These are phyloP conservation scores for Lactuca sativa DNA, from an alignment of 129 eudicot species.

Conservation along the genomic window DNA sequence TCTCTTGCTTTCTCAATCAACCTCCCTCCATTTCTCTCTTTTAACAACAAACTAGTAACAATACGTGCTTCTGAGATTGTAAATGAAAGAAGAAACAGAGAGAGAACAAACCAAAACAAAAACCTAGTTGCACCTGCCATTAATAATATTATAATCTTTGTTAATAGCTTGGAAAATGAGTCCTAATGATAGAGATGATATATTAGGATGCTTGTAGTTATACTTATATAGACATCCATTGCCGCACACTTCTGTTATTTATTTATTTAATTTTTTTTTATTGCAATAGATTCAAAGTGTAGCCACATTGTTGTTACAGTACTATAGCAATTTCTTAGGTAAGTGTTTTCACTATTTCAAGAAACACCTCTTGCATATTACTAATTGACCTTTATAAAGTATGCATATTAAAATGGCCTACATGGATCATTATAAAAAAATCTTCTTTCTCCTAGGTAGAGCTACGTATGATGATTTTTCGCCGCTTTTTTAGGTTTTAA, in stretches of 20 bases:
- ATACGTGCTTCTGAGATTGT: conserved; percentile 31
- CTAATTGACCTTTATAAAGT: conserved; percentile 34
- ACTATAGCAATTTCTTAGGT: conserved; percentile 25
- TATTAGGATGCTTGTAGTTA: conserved; percentile 30
- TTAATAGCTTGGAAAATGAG: conserved; percentile 17
- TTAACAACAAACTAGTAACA: conserved; percentile 4
- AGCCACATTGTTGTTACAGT: conserved; percentile 25
- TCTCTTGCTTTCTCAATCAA: conserved; percentile 42
- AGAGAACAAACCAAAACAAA: conserved; percentile 42
- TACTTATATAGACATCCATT: conserved; percentile 44
- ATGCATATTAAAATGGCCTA: conserved; percentile 13
- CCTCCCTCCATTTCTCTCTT: conserved; percentile 16
- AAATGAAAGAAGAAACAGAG: conserved; percentile 31
- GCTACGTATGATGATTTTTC: conserved; percentile 23
- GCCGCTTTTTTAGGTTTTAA: conserved; percentile 19
- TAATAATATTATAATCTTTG: conserved; percentile 6
- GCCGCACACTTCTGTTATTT: neutral
- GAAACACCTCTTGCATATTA: conserved; percentile 3
- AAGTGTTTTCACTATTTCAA: conserved; percentile 30
- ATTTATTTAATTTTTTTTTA: conserved; percentile 6
- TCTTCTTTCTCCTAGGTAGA: conserved; percentile 18
- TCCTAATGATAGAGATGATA: conserved; percentile 25
- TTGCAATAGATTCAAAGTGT: conserved; percentile 18
- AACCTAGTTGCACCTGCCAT: conserved; percentile 42
- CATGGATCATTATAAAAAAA: conserved; percentile 26